Conservation (phyloP, 345 rosid genomes). For the Populus deltoides region DNA sequence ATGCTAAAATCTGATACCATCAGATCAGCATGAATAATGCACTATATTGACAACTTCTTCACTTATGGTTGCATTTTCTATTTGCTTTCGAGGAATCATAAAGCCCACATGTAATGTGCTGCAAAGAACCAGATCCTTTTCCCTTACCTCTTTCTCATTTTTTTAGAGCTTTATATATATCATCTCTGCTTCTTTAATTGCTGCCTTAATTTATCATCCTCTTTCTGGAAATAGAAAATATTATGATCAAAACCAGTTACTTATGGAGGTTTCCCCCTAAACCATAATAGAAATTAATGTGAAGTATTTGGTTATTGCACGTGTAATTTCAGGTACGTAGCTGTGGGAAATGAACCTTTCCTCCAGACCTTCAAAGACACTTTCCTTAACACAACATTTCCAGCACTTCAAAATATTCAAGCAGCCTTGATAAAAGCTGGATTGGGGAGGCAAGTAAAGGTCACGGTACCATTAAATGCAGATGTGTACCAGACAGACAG, state of each 20-base stretch:
- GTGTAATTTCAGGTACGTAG: conserved; percentile 61
- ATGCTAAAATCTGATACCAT: not conserved
- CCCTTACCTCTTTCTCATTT: not conserved
- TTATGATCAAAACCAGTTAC: not conserved
- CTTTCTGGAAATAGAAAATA: not conserved
- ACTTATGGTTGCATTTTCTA: too few species aligned
- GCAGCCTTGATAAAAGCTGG: conserved; percentile 79
- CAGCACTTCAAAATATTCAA: conserved; percentile 78
- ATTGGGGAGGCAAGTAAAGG: conserved; percentile 67
- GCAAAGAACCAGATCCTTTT: not conserved
- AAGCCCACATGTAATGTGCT: not conserved
- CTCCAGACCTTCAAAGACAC: conserved; percentile 71
- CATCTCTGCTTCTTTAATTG: not conserved
- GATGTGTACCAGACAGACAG: conserved; percentile 60
- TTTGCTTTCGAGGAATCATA: too few species aligned
- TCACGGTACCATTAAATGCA: conserved; percentile 78
- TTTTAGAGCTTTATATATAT: not conserved
- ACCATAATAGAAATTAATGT: not conserved
- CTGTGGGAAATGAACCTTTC: conserved; percentile 97
- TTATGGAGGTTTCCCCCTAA: not conserved
- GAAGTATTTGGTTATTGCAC: not conserved
- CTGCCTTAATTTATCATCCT: not conserved
- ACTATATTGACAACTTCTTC: too few species aligned
- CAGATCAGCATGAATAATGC: too few species aligned
- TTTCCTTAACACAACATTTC: conserved; percentile 58